Base-by-base conservation (phyloP, 306 rosid species). In the Morella rubra region DNA sequence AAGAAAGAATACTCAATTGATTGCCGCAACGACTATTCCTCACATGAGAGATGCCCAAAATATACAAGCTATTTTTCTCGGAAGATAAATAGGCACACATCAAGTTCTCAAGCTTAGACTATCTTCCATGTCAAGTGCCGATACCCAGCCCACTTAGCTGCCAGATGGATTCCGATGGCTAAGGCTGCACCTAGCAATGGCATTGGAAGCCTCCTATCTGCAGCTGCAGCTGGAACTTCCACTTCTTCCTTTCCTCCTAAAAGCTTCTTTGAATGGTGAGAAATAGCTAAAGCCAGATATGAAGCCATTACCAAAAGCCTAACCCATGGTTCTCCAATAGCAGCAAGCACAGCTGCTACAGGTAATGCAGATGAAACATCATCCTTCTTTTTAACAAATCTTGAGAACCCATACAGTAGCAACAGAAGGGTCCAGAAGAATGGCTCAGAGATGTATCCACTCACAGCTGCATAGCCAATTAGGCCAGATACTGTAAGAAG, bases 101-200 rank as follows among this genome's bases (percentile, higher is more conserved):
- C 5, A 24, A 11, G 24, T 64, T 45, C 16, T 37, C 1, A 59
- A 40, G 16, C 66, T 90, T 84, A 92, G 16, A 81, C 93, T 66
- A 86, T 84, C 96, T 88, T 92, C 98, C 98, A 95, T 55, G 96
- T 90, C 86, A 92, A 86, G 87, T 95, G 97, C 66, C 97, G 85
- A 73, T 95, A 86, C 18, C 97, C 96, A 8, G 93, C 96, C 97
- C 97, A 95, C 53, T 87, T 90, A n/a, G 96, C 97, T 54, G 97
- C 97, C 54, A 86, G 54, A 52, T 69, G 91, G 69, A 90, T 83
- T 69, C 99, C 97, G 24, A 90, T 92, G n/a, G 97, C 93, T 40
- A 92, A 87, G 71, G 91, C 96, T 24, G 85, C 86, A 47, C 85
- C 89, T 59, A 92, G 64, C 79, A 95, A 82, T 8, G 99, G 99